Percentiles rank a stretch among this genome's conserved stretches.
These are phyloP conservation scores for Rutidosis leptorrhynchoides DNA, from an alignment of 129 eudicot genomes.

Conservation along the genomic window DNA sequence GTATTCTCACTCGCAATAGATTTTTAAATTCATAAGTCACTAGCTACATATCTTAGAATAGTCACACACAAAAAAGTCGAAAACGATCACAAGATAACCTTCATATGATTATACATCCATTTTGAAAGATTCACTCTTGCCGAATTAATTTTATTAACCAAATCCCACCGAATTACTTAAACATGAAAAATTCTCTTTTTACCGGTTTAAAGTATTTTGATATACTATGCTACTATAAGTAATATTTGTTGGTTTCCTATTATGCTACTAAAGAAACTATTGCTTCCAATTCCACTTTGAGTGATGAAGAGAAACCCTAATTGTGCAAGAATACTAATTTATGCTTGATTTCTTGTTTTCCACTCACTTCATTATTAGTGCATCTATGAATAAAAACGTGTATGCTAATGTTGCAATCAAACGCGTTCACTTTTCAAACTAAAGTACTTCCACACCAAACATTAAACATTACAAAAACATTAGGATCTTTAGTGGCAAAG, in stretches of 20 bases:
- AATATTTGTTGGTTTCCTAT: neutral
- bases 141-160: too few species aligned
- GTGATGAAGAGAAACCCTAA: conserved; percentile 21
- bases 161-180: too few species aligned
- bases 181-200: too few species aligned
- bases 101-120: too few species aligned
- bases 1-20: too few species aligned
- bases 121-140: too few species aligned
- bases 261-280: conserved; percentile 17
- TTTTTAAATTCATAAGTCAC: too few species aligned
- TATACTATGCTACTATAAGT: neutral
- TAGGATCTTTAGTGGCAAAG: conserved; percentile 31
- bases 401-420: conserved; percentile 23
- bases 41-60: too few species aligned
- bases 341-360: conserved; percentile 34
- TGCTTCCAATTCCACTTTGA: conserved; percentile 18
- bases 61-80: too few species aligned
- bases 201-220: too few species aligned
- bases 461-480: conserved; percentile 26
- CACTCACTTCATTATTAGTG: conserved; percentile 28
- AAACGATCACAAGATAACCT: too few species aligned
- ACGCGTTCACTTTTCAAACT: conserved; percentile 22
- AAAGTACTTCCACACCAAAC: conserved; percentile 21
- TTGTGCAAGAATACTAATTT: conserved; percentile 22
- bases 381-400: conserved; percentile 15